Conservation (phyloP, 1,284 basidiomycete genomes). For the Phaffia rhodozyma region DNA sequence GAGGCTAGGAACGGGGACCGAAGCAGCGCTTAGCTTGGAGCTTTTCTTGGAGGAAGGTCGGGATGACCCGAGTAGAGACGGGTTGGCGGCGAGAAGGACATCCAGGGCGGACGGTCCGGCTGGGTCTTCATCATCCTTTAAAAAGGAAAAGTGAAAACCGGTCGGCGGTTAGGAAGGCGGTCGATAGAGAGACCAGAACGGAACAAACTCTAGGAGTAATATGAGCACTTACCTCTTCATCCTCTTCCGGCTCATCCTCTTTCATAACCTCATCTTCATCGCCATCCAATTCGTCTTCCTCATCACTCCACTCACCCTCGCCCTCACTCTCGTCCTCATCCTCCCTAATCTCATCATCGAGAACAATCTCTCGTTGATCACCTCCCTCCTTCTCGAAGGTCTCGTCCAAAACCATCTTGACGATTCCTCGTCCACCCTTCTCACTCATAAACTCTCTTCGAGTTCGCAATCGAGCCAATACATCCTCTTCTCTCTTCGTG, state of each 20-base stretch:
- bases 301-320: conserved; percentile 16
- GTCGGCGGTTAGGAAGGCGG: not conserved
- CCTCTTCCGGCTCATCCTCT: conserved; percentile 21
- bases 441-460: conserved; percentile 41
- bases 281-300: conserved; percentile 13
- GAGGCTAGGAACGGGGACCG: not conserved
- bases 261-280: conserved; percentile 28
- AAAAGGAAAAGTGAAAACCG: not conserved
- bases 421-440: conserved; percentile 39
- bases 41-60: conserved; percentile 25
- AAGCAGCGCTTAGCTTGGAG: not conserved
- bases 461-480: conserved; percentile 50
- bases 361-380: conserved; percentile 32
- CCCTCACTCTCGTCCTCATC: conserved; percentile 24
- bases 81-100: conserved; percentile 31
- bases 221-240: conserved; percentile 11
- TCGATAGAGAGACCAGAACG: not conserved
- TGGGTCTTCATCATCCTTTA: conserved; percentile 24
- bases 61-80: conserved; percentile 25
- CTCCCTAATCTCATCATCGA: conserved; percentile 47
- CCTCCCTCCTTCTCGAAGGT: conserved; percentile 45
- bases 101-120: conserved; percentile 32
- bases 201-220: not conserved
- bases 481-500: conserved; percentile 31
- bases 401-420: conserved; percentile 45